Evolutionary conservation across 139 green algal species (phyloP).

Genomic region (Chlorella sp.): DNA sequence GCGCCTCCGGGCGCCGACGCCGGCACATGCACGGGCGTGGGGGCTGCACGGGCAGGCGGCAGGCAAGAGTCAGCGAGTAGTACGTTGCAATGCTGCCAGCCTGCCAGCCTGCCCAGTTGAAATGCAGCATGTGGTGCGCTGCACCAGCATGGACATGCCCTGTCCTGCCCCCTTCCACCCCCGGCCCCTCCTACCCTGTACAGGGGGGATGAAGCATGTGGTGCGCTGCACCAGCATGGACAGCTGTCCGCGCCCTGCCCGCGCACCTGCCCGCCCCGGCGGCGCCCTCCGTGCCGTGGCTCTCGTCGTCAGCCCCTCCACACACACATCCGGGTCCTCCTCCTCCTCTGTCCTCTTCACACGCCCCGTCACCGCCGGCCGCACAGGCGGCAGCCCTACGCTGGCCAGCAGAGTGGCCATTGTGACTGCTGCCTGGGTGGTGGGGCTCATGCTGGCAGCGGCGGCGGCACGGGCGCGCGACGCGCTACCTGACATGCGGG

Average conservation of each 20-base stretch:
- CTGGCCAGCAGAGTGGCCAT: conserved; percentile 38
- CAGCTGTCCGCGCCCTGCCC: too few relatives aligned
- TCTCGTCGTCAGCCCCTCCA: conserved; percentile 2
- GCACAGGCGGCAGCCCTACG: background rate
- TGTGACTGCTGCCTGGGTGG: conserved; percentile 39
- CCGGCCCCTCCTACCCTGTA: too few relatives aligned
- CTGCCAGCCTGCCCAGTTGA: too few relatives aligned
- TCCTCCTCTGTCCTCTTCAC: background rate
- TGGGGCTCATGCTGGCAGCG: conserved; percentile 31
- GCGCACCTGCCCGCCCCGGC: background rate
- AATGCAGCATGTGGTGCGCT: background rate
- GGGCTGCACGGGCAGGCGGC: background rate
- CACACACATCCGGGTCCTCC: conserved; percentile 1
- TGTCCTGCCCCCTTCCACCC: too few relatives aligned
- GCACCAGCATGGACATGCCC: too few relatives aligned
- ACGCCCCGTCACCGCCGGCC: background rate
- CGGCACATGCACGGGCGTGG: conserved; percentile 9
- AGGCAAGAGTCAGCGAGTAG: background rate
- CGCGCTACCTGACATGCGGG: background rate
- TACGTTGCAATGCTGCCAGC: too few relatives aligned
- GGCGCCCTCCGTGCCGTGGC: background rate
- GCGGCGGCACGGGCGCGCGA: conserved; percentile 1
- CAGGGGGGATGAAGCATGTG: too few relatives aligned
- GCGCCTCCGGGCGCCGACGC: background rate
- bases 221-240: too few relatives aligned